A percentile compares a stretch with the other conserved stretches of the same genome.
phyloP scores from a whole-genome alignment of 2,329 filamentous ascomycete species.

The Talaromyces pinophilus region DNA sequence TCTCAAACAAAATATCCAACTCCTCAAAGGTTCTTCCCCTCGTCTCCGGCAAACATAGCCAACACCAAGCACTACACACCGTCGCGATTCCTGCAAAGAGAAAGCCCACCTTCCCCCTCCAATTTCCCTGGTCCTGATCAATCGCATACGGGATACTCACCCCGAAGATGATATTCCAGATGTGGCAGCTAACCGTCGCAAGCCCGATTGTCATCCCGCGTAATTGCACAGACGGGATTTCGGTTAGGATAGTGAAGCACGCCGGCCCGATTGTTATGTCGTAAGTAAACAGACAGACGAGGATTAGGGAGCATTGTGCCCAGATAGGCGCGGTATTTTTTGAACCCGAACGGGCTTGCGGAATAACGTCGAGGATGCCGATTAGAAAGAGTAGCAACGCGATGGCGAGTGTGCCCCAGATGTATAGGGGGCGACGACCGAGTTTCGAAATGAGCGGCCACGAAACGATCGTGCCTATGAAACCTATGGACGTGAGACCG shows the following conservation, averaged over 20 bases:
- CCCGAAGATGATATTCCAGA: neutral
- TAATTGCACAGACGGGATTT: neutral
- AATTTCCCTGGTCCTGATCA: neutral
- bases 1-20: constrained; percentile 1
- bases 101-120: neutral
- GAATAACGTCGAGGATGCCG: neutral
- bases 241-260: neutral
- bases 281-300: neutral
- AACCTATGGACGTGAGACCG: neutral
- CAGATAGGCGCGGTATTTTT: neutral
- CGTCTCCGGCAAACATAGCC: neutral
- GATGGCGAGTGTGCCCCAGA: neutral
- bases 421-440: constrained; percentile 6
- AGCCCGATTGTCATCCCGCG: neutral
- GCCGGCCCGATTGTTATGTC: constrained; percentile 1
- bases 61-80: neutral
- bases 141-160: neutral
- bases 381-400: neutral
- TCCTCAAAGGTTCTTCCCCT: neutral
- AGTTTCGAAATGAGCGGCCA: neutral
- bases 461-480: neutral
- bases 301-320: neutral
- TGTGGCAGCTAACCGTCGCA: neutral
- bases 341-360: neutral
- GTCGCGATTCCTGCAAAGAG: neutral